Conservation (phyloP, 2,329 filamentous ascomycete genomes). For the Nemania abortiva region DNA sequence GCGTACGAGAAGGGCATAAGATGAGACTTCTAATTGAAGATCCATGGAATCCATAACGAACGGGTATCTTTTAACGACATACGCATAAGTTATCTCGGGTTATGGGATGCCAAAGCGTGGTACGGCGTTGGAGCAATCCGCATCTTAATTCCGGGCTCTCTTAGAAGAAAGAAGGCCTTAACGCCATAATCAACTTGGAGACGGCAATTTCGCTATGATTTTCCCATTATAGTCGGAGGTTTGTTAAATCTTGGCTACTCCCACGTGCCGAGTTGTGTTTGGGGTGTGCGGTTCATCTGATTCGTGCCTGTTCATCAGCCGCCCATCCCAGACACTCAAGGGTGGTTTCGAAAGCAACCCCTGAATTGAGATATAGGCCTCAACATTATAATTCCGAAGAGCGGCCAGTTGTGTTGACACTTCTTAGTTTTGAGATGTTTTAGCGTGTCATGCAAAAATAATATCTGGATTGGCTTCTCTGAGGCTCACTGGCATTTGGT, state of each 20-base stretch:
- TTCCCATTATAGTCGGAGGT: background rate
- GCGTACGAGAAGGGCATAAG: conserved; percentile 10
- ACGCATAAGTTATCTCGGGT: conserved; percentile 21
- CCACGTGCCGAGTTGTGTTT: conserved; percentile 30
- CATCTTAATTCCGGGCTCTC: conserved; percentile 7
- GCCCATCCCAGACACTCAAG: conserved; percentile 31
- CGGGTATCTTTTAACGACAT: background rate
- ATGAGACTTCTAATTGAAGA: conserved; percentile 25
- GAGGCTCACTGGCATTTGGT: background rate
- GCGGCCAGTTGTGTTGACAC: background rate
- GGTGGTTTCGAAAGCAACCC: conserved; percentile 32
- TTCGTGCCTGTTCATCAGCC: conserved; percentile 31
- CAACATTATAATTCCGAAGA: background rate
- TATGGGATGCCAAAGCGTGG: conserved; percentile 8
- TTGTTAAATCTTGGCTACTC: conserved; percentile 7
- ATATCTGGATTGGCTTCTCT: background rate
- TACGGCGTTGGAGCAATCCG: conserved; percentile 22
- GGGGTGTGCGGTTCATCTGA: conserved; percentile 29
- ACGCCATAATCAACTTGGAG: background rate
- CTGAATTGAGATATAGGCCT: conserved; percentile 7
- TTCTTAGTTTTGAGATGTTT: background rate
- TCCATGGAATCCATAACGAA: conserved; percentile 6
- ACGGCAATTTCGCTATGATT: background rate
- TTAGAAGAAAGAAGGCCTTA: background rate
- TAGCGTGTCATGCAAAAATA: background rate